Evolutionary conservation across 176 grass and related monocot species (phyloP), one percentile per base, ranked within the genome.

Genomic region (Ensete glaucum): DNA sequence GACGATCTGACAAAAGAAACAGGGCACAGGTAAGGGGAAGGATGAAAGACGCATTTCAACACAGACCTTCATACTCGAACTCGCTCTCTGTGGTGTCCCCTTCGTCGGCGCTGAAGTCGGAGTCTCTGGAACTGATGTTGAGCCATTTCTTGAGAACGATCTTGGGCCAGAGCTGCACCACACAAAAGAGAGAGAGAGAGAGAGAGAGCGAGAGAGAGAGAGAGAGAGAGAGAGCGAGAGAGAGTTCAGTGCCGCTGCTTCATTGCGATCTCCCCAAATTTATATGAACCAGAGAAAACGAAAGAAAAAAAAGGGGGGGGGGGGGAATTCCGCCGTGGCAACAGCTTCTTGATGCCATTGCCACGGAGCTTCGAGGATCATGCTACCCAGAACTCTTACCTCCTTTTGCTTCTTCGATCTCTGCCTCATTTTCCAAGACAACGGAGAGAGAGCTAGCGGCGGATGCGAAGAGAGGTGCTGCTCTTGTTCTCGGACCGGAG

Each of bases 81-180:
- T 93, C 90, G 88, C 88, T 89, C 57, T 89, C 90, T 72, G 95
- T 87, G 56, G 88, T 81, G 22, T 93, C 90, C 52, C 57, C 80
- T 80, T 98, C 95, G 75, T 98, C 95, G 81, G 95, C 90, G 80
- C 95, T 93, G 75, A 85, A 98, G 25, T 98, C 90, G 50, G 88
- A 98, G 6, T 91, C 86, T 71, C 81, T 74, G 62, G 95, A 93
- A 80, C 60, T 63, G 86, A 98, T 93, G 73, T 98, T 98, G 80
- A 98, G 90, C 95, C 90, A 98, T 69, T 98, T 98, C 11, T 88
- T 86, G 52, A 98, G 80, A 43, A 94, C 86, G 21, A 89, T 76
- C 88, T 82, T 98, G 51, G 80, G 84, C 95, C 95, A 98, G 25
- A 98, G 88, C 95, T 98, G 90, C 76, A 67, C 84, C 81, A 86